phyloP scores from a whole-genome alignment of 1,284 basidiomycete genomes.

The Trichosporon sp. region DNA sequence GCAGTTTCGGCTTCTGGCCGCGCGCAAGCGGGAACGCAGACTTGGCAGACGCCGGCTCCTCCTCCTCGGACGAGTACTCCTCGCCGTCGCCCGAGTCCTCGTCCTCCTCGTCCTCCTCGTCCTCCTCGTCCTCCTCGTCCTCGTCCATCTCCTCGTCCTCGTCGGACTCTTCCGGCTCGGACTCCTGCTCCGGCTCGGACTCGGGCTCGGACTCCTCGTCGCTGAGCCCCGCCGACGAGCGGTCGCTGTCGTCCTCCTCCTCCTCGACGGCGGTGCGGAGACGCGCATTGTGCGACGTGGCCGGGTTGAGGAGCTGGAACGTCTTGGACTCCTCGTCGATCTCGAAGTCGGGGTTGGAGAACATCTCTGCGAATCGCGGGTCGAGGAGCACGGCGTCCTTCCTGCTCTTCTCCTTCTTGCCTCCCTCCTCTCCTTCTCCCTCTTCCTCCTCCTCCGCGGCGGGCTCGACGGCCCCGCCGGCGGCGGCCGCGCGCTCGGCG shows the following conservation, averaged over 20 bases:
- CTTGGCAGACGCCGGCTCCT: conserved; percentile 19
- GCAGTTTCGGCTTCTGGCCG: conserved; percentile 28
- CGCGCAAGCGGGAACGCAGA: conserved; percentile 24
- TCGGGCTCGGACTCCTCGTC: conserved; percentile 57
- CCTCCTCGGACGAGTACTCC: conserved; percentile 51
- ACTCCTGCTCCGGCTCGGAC: conserved; percentile 39
- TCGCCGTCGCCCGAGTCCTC: conserved; percentile 56
- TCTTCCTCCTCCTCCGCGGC: conserved; percentile 22
- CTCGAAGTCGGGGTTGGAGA: conserved; percentile 88
- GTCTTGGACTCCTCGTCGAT: conserved; percentile 85
- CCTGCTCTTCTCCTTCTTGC: conserved; percentile 49
- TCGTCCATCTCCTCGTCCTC: conserved; percentile 47
- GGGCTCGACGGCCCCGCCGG: conserved; percentile 47
- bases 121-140: conserved; percentile 50
- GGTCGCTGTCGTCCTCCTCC: conserved; percentile 83
- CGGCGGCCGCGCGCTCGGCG: conserved; percentile 5
- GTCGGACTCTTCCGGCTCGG: conserved; percentile 16
- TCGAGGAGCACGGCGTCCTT: conserved; percentile 68
- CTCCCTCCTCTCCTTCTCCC: conserved; percentile 43
- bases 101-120: conserved; percentile 52
- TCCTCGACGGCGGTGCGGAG: conserved; percentile 77
- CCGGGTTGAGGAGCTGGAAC: conserved; percentile 87
- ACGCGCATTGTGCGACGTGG: conserved; percentile 54
- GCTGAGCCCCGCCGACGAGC: conserved; percentile 56
- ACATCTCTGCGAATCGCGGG: conserved; percentile 84